Evolutionary conservation across 257 asterid genomes (phyloP).

Genomic region (Solanum peruvianum): DNA sequence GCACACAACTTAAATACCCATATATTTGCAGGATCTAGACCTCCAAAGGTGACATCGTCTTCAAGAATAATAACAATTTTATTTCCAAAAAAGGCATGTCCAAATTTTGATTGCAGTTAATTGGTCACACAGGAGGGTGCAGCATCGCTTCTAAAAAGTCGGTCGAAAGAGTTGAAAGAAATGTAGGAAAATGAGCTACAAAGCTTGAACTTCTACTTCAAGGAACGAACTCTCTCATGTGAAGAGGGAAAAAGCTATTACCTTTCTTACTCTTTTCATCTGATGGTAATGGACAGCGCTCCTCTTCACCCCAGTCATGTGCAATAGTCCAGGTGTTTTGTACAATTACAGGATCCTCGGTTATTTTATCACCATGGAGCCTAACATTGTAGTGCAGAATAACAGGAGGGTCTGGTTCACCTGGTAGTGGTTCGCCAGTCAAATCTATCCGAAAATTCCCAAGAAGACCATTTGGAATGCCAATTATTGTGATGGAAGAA

Average conservation of each 20-base stretch:
- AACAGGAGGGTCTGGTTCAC: slow-evolving; percentile 95
- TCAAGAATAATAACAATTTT: not conserved
- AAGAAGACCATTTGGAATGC: slow-evolving; percentile 89
- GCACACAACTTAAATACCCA: not conserved
- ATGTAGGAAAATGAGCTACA: not conserved
- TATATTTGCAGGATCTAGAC: not conserved
- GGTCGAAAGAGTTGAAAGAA: not conserved
- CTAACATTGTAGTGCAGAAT: slow-evolving; percentile 90
- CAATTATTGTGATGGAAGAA: slow-evolving; percentile 86
- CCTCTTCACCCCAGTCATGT: slow-evolving; percentile 97
- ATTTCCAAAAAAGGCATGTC: not conserved
- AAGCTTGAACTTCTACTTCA: not conserved
- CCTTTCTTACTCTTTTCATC: slow-evolving; percentile 63
- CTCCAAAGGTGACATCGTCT: not conserved
- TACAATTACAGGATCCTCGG: slow-evolving; percentile 90
- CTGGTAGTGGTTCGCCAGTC: slow-evolving; percentile 93
- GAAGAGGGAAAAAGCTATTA: not conserved
- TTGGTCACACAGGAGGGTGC: not conserved
- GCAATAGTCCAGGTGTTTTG: slow-evolving; percentile 97
- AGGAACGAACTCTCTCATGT: not conserved
- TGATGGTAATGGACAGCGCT: slow-evolving; percentile 73
- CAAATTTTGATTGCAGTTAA: not conserved
- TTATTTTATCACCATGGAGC: slow-evolving; percentile 79
- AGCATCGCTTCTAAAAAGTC: not conserved
- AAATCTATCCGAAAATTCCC: slow-evolving; percentile 79